A percentile compares a stretch with the other conserved stretches of the same genome.
Conservation (phyloP, 2,329 filamentous ascomycete species). For the Stromatinia cepivora region DNA sequence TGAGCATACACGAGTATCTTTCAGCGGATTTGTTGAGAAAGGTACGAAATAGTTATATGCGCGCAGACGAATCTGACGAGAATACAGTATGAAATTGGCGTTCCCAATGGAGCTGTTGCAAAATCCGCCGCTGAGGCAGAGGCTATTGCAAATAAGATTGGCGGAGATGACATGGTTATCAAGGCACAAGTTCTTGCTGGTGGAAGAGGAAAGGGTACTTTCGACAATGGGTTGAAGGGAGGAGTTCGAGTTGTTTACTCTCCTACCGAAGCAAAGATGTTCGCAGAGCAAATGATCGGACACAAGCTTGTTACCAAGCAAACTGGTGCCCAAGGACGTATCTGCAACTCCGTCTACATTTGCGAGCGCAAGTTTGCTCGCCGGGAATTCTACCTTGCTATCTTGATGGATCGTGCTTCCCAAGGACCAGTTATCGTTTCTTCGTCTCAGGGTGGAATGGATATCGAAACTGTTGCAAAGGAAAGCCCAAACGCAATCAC, state of each 20-base stretch:
- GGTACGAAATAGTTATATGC: conserved; percentile 45
- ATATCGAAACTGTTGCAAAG: conserved; percentile 98
- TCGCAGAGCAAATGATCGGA: conserved; percentile 98
- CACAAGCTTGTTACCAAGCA: conserved; percentile 99
- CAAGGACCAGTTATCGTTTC: conserved; percentile 95
- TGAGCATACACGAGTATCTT: conserved; percentile 98
- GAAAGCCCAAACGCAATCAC: conserved; percentile 94
- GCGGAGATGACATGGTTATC: conserved; percentile 97
- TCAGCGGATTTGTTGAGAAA: conserved; percentile 85
- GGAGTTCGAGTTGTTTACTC: conserved; percentile 99
- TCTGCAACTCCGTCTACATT: conserved; percentile 98
- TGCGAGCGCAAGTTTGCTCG: conserved; percentile 99
- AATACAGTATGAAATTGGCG: conserved; percentile 86
- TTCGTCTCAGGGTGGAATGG: conserved; percentile 98
- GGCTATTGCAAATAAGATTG: conserved; percentile 84
- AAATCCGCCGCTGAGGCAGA: conserved; percentile 84
- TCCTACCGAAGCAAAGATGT: conserved; percentile 93
- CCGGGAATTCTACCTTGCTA: conserved; percentile 97
- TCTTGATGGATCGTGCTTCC: conserved; percentile 93
- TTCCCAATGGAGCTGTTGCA: conserved; percentile 87
- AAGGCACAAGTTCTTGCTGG: conserved; percentile 98
- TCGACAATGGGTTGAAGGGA: conserved; percentile 98
- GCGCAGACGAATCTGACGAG: conserved; percentile 36
- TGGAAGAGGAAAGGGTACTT: conserved; percentile 95
- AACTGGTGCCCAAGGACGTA: conserved; percentile 87